phyloP scores from a whole-genome alignment of 2,329 filamentous ascomycete genomes.

The Coleophoma cylindrospora region DNA sequence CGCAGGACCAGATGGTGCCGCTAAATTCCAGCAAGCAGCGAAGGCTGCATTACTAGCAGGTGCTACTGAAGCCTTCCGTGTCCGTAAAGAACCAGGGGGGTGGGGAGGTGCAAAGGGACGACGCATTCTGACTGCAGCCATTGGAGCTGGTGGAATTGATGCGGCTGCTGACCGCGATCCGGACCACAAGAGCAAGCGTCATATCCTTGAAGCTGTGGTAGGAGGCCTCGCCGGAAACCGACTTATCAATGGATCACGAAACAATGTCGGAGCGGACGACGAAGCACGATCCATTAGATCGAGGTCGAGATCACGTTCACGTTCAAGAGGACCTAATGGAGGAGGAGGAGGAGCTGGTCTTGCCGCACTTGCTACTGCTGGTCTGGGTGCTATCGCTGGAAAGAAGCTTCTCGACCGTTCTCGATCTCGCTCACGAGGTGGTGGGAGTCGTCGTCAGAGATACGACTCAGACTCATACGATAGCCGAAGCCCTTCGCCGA shows the following conservation, averaged over 20 bases:
- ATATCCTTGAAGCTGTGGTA: constrained; percentile 80
- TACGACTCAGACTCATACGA: constrained; percentile 24
- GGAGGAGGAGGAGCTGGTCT: constrained; percentile 44
- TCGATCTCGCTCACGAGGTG: constrained; percentile 41
- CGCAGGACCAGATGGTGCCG: constrained; percentile 43
- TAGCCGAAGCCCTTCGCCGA: constrained; percentile 24
- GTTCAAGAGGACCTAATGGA: constrained; percentile 33
- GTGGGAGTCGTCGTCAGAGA: constrained; percentile 20
- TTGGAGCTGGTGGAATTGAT: constrained; percentile 82
- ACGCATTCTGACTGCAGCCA: constrained; percentile 82
- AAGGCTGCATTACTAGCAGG: constrained; percentile 88
- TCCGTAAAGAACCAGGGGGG: constrained; percentile 80
- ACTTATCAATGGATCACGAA: constrained; percentile 73
- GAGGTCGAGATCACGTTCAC: constrained; percentile 61
- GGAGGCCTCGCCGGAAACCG: constrained; percentile 84
- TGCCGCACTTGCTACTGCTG: constrained; percentile 59
- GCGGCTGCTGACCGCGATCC: constrained; percentile 63
- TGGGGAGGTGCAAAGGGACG: constrained; percentile 92
- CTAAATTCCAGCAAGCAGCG: constrained; percentile 77
- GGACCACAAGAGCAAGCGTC: constrained; percentile 71
- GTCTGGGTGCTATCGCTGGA: constrained; percentile 53
- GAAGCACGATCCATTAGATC: constrained; percentile 49
- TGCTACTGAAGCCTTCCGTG: constrained; percentile 86
- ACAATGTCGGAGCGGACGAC: constrained; percentile 49
- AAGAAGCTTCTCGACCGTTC: constrained; percentile 52